Percentiles rank a stretch among this genome's conserved stretches.
phyloP scores from a whole-genome alignment of 495 filamentous ascomycete species.

The Daldinia bambusicola region DNA sequence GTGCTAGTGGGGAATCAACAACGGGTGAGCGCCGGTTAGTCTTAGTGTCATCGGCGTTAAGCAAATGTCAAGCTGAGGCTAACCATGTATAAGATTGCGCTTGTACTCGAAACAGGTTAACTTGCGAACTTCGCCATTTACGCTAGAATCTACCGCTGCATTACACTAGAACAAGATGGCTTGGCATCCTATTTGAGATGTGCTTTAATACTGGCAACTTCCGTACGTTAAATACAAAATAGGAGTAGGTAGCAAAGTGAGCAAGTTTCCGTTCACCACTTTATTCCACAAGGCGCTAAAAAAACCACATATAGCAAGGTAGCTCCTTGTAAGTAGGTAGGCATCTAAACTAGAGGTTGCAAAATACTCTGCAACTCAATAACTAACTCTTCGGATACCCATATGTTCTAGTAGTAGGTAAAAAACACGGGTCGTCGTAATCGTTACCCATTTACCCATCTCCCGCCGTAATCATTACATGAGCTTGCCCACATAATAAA shows the following conservation, averaged over 20 bases:
- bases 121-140: neutral
- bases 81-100: neutral
- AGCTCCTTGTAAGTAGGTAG: neutral
- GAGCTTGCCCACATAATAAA: no score
- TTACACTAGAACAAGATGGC: no score
- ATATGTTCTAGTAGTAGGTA: neutral
- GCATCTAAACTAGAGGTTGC: neutral
- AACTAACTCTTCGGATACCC: neutral
- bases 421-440: conserved; percentile 16
- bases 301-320: neutral
- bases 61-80: conserved; percentile 18
- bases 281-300: neutral
- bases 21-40: neutral
- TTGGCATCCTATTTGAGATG: no score
- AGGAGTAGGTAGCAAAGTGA: neutral
- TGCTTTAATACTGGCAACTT: no score
- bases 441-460: conserved; percentile 4
- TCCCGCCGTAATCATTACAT: conserved; percentile 16
- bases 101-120: conserved; percentile 1
- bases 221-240: no score
- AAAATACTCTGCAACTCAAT: neutral
- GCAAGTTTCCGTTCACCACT: neutral
- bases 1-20: neutral
- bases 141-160: neutral
- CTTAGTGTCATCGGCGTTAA: conserved; percentile 29